These are phyloP conservation scores for Begonia loranthoides DNA, from an alignment of 306 rosid species.

Conservation along the genomic window DNA sequence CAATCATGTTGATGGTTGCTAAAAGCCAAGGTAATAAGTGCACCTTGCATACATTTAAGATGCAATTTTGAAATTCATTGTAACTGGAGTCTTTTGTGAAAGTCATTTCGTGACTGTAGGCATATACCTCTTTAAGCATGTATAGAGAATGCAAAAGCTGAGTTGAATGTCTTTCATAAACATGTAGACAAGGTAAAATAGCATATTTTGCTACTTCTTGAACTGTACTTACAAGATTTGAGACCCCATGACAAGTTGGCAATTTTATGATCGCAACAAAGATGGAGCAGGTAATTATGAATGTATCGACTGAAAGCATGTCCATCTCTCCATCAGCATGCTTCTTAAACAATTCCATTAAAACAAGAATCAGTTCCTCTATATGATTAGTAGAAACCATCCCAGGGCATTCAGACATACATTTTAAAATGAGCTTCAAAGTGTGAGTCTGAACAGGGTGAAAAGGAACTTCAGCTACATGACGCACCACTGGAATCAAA, in stretches of 20 bases:
- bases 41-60: constrained; percentile 37
- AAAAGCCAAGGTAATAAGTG: constrained; percentile 75
- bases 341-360: constrained; percentile 52
- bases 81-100: constrained; percentile 20
- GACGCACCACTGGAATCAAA: constrained; percentile 57
- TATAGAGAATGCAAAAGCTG: constrained; percentile 54
- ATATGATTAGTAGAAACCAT: constrained; percentile 49
- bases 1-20: constrained; percentile 39
- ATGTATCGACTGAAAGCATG: constrained; percentile 56
- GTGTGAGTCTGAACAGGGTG: constrained; percentile 76
- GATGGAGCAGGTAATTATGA: constrained; percentile 46
- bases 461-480: constrained; percentile 76
- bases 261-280: constrained; percentile 51
- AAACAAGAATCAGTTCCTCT: constrained; percentile 43
- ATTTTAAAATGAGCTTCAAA: constrained; percentile 50
- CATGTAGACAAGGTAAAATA: constrained; percentile 46
- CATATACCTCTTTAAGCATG: constrained; percentile 73
- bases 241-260: constrained; percentile 40
- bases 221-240: constrained; percentile 31
- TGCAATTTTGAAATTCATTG: constrained; percentile 28
- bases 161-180: constrained; percentile 31
- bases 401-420: constrained; percentile 81
- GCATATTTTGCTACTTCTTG: constrained; percentile 49
- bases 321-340: constrained; percentile 63
- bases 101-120: constrained; percentile 39